Conservation (phyloP, 257 asterid species). For the Agastache rugosa region DNA sequence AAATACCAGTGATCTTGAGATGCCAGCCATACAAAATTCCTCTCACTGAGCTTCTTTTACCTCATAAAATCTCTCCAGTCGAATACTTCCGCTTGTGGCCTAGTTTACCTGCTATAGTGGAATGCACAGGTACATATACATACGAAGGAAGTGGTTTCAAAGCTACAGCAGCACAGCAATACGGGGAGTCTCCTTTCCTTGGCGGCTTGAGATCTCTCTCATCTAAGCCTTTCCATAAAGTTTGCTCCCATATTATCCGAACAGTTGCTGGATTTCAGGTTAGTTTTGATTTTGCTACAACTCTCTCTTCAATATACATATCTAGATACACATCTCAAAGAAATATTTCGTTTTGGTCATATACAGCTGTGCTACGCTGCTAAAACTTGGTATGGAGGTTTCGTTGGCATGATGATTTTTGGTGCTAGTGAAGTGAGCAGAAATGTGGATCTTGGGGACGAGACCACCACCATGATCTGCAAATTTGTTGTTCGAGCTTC, state of each 20-base stretch:
- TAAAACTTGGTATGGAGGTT: slow-evolving; percentile 95
- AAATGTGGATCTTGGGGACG: slow-evolving; percentile 96
- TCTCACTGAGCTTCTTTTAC: slow-evolving; percentile 88
- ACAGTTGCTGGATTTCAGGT: slow-evolving; percentile 99
- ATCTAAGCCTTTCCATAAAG: slow-evolving; percentile 92
- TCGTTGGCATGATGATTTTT: slow-evolving; percentile 92
- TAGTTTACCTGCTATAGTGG: slow-evolving; percentile 90
- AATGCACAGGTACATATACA: slow-evolving; percentile 84
- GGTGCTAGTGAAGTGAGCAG: slow-evolving; percentile 98
- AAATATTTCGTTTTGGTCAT: background rate
- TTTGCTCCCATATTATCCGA: slow-evolving; percentile 91
- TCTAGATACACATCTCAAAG: too few relatives aligned
- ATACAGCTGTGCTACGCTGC: slow-evolving; percentile 91
- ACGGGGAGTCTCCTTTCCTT: slow-evolving; percentile 96
- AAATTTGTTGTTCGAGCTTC: slow-evolving; percentile 93
- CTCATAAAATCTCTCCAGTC: slow-evolving; percentile 94
- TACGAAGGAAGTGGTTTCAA: slow-evolving; percentile 98
- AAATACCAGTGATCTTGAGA: slow-evolving; percentile 81
- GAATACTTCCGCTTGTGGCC: slow-evolving; percentile 97
- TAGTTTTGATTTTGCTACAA: slow-evolving; percentile 26
- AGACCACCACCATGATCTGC: slow-evolving; percentile 95
- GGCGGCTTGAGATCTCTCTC: slow-evolving; percentile 84
- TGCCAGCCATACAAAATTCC: slow-evolving; percentile 96
- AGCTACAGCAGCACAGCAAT: slow-evolving; percentile 98
- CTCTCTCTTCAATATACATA: background rate